Conservation (phyloP, 257 asterid genomes). For the Craterostigma plantagineum region DNA sequence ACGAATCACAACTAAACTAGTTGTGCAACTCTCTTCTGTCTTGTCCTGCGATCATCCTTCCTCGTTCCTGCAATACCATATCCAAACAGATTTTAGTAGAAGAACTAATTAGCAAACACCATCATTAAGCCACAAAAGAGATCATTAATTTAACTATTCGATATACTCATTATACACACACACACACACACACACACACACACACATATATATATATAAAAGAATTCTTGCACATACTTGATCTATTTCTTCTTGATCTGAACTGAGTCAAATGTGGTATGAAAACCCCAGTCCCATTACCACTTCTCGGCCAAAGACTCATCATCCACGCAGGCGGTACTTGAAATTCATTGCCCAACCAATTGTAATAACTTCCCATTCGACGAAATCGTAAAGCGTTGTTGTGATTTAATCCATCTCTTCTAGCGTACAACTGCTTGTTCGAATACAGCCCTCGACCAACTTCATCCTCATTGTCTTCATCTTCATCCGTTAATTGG, state of each 20-base stretch:
- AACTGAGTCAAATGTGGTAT: constrained; percentile 41
- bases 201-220: no score
- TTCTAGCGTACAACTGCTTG: not conserved
- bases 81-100: no score
- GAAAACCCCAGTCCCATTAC: constrained; percentile 77
- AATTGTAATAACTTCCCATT: constrained; percentile 9
- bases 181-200: no score
- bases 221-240: constrained; percentile 24
- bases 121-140: no score
- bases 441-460: constrained; percentile 3
- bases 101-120: no score
- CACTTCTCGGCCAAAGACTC: constrained; percentile 45
- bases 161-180: no score
- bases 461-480: constrained; percentile 12
- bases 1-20: no score
- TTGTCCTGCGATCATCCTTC: no score
- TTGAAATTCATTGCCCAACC: constrained; percentile 19
- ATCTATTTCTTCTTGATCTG: constrained; percentile 15
- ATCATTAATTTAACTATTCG: no score
- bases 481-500: constrained; percentile 41
- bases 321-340: constrained; percentile 35
- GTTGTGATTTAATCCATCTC: no score
- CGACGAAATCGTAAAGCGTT: not conserved
- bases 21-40: no score
- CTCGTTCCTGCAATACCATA: constrained; percentile 2